These are phyloP conservation scores for Cymbopogon citratus DNA, from an alignment of 176 grass and related monocot genomes.

Conservation along the genomic window DNA sequence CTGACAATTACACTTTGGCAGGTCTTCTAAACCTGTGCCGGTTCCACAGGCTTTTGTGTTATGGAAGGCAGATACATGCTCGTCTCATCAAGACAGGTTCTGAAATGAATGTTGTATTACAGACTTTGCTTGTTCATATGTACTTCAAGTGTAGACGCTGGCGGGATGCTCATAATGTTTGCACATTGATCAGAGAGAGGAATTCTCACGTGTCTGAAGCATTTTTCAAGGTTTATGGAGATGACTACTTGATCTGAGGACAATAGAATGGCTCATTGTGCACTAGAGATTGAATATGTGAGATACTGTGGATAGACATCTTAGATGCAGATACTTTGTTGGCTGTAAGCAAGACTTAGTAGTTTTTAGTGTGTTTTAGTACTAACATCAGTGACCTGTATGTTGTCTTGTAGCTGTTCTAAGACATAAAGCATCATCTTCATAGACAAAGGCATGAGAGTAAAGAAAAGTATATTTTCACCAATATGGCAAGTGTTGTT, in stretches of 20 bases:
- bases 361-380: not conserved
- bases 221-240: conserved; percentile 48
- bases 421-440: not conserved
- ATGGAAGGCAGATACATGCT: conserved; percentile 46
- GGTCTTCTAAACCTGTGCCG: conserved; percentile 45
- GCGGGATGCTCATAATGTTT: conserved; percentile 42
- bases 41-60: conserved; percentile 21
- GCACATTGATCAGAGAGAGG: conserved; percentile 43
- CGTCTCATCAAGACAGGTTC: conserved; percentile 39
- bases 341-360: not conserved
- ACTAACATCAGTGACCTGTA: not conserved
- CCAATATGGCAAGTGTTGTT: not conserved
- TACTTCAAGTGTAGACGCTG: conserved; percentile 41
- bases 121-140: conserved; percentile 54
- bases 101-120: conserved; percentile 45
- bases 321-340: conserved; percentile 1
- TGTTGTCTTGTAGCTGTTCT: conserved; percentile 4
- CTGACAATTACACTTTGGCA: conserved; percentile 38
- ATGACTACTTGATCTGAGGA: conserved; percentile 44
- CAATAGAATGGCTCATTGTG: not conserved
- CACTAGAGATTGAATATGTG: not conserved
- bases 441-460: not conserved
- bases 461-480: not conserved
- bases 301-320: conserved; percentile 24
- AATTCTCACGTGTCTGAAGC: conserved; percentile 34